Conservation (phyloP, 2,329 filamentous ascomycete species). For the Diaporthe vexans region DNA sequence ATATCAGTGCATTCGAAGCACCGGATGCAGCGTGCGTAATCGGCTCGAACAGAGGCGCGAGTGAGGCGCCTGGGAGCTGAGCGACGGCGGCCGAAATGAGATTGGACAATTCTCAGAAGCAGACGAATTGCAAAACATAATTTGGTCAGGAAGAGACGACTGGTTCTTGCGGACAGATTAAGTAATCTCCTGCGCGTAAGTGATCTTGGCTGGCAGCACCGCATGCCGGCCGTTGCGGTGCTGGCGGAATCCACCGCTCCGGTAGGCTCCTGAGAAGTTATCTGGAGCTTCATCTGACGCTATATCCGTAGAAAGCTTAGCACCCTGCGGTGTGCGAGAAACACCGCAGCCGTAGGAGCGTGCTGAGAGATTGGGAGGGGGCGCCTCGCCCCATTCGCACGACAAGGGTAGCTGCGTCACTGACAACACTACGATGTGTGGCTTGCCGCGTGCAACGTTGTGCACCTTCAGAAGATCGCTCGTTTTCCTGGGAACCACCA, state of each 20-base stretch:
- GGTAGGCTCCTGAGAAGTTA: constrained; percentile 24
- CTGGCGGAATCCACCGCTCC: constrained; percentile 29
- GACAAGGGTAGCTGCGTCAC: constrained; percentile 32
- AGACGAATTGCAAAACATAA: not conserved
- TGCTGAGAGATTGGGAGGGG: constrained; percentile 29
- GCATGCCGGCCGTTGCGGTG: constrained; percentile 25
- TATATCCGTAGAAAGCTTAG: constrained; percentile 3
- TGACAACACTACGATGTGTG: constrained; percentile 36
- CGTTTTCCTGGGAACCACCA: constrained; percentile 32
- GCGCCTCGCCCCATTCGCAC: constrained; percentile 22
- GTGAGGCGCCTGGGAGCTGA: not conserved
- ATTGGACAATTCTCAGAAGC: not conserved
- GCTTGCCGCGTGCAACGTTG: constrained; percentile 25
- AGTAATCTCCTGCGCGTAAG: not conserved
- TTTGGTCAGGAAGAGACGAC: not conserved
- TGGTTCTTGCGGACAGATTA: not conserved
- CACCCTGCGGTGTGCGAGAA: constrained; percentile 30
- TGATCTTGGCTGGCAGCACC: constrained; percentile 27
- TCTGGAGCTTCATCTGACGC: constrained; percentile 17
- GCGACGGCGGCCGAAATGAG: not conserved
- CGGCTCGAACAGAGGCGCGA: not conserved
- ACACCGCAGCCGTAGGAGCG: constrained; percentile 23
- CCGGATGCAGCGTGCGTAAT: not conserved
- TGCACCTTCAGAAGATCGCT: constrained; percentile 22
- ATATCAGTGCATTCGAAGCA: constrained; percentile 9